Evolutionary conservation across 129 eudicot genomes (phyloP).

Genomic region (Oenanthe sinensis): DNA sequence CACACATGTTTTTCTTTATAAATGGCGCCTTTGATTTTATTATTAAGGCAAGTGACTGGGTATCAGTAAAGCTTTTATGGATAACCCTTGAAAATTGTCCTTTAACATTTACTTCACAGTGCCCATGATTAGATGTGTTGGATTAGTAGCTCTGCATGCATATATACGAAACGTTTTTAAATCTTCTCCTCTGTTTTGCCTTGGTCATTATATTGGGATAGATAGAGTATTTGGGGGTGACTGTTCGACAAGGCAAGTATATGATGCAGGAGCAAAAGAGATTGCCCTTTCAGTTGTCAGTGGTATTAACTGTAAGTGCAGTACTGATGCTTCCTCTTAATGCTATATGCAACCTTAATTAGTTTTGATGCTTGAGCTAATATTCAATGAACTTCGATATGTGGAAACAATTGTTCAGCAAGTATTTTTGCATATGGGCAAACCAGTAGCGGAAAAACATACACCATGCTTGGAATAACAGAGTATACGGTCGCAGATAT

Average conservation of each 20-base stretch:
- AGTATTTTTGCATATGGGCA: constrained; percentile 98
- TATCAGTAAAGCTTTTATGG: not conserved
- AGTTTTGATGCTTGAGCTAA: not conserved
- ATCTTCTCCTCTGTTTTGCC: constrained; percentile 7
- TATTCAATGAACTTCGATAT: constrained; percentile 5
- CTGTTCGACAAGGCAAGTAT: constrained; percentile 76
- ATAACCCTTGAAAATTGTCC: not conserved
- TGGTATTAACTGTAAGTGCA: constrained; percentile 85
- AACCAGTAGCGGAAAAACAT: constrained; percentile 98
- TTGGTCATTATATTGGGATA: constrained; percentile 26
- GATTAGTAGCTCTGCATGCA: not conserved
- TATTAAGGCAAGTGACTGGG: not conserved
- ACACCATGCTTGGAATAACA: constrained; percentile 93
- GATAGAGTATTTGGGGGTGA: constrained; percentile 96
- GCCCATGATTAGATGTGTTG: not conserved
- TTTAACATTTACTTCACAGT: too few species aligned
- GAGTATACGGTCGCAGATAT: constrained; percentile 96
- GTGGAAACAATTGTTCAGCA: constrained; percentile 33
- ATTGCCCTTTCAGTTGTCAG: constrained; percentile 95
- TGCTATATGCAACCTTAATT: not conserved
- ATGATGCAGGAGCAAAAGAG: constrained; percentile 84
- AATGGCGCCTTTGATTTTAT: not conserved
- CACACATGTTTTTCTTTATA: not conserved
- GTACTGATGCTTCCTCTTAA: not conserved
- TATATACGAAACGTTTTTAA: not conserved